These are phyloP conservation scores for Alternaria panax DNA, from an alignment of 2,329 filamentous ascomycete species.

Conservation along the genomic window DNA sequence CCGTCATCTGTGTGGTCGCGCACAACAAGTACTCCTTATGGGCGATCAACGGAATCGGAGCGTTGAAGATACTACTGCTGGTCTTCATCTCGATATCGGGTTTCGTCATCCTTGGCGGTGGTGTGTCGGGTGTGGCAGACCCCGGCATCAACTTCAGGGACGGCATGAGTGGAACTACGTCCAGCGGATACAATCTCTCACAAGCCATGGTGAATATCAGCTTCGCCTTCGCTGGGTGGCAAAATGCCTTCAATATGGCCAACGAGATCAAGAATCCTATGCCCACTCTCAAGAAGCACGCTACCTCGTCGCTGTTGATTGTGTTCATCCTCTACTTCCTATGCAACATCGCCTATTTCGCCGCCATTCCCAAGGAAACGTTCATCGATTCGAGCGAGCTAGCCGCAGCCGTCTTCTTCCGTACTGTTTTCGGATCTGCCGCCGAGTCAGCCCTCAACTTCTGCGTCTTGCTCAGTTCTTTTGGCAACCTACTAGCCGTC, in stretches of 20 bases:
- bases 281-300: conserved; percentile 59
- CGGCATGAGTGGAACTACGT: conserved; percentile 28
- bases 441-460: conserved; percentile 63
- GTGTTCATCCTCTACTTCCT: conserved; percentile 53
- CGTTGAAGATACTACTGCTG: conserved; percentile 67
- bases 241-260: conserved; percentile 46
- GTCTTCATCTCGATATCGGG: conserved; percentile 56
- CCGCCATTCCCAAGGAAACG: conserved; percentile 54
- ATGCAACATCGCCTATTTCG: conserved; percentile 37
- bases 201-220: conserved; percentile 42
- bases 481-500: conserved; percentile 41
- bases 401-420: conserved; percentile 66
- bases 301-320: conserved; percentile 58
- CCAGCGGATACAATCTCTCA: conserved; percentile 40
- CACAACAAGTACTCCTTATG: conserved; percentile 39
- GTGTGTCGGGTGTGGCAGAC: not conserved
- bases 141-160: conserved; percentile 7
- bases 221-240: conserved; percentile 41
- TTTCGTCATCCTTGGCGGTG: not conserved
- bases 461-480: conserved; percentile 35
- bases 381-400: conserved; percentile 57
- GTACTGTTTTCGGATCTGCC: conserved; percentile 64
- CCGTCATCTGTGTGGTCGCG: conserved; percentile 31
- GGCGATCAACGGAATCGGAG: conserved; percentile 40
- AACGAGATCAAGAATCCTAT: conserved; percentile 61